Percentiles rank a stretch among this genome's conserved stretches.
These are phyloP conservation scores for Hericium coralloides DNA, from an alignment of 768 basidiomycete genomes.

Conservation along the genomic window DNA sequence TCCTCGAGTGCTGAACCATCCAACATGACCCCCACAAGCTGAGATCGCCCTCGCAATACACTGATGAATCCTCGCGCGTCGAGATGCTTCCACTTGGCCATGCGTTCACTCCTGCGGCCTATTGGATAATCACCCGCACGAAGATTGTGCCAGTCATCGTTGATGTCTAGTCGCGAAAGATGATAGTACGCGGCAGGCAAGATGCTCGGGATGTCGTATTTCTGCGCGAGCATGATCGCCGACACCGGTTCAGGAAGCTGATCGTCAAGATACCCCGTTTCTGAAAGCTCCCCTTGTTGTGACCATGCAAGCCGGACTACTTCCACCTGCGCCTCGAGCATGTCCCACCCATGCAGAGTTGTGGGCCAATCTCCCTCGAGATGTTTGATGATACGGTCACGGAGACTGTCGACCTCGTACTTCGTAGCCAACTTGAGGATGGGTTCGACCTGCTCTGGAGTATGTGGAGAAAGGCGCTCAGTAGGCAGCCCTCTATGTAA, in stretches of 20 bases:
- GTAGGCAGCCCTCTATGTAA: not conserved
- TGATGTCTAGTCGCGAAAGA: not conserved
- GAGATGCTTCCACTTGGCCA: not conserved
- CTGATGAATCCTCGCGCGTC: not conserved
- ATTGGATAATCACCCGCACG: not conserved
- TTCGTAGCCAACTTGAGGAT: slow-evolving; percentile 9
- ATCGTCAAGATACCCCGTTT: not conserved
- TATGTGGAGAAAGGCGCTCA: not conserved
- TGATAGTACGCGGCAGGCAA: not conserved
- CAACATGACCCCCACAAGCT: not conserved
- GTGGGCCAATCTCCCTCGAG: slow-evolving; percentile 7
- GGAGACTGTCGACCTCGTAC: slow-evolving; percentile 7
- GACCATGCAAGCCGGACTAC: too few relatives aligned
- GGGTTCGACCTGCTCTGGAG: not conserved
- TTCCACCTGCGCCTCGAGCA: not conserved
- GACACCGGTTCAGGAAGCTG: not conserved
- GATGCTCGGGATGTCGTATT: not conserved
- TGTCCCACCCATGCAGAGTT: not conserved
- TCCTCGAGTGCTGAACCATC: too few relatives aligned
- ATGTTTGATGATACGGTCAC: slow-evolving; percentile 4
- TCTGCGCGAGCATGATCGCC: not conserved
- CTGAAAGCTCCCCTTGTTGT: too few relatives aligned
- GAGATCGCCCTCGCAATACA: not conserved
- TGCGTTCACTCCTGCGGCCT: not conserved
- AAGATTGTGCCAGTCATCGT: not conserved